Evolutionary conservation across 345 rosid genomes (phyloP), one percentile per base, ranked within the genome.

Genomic region (Brassica juncea): DNA sequence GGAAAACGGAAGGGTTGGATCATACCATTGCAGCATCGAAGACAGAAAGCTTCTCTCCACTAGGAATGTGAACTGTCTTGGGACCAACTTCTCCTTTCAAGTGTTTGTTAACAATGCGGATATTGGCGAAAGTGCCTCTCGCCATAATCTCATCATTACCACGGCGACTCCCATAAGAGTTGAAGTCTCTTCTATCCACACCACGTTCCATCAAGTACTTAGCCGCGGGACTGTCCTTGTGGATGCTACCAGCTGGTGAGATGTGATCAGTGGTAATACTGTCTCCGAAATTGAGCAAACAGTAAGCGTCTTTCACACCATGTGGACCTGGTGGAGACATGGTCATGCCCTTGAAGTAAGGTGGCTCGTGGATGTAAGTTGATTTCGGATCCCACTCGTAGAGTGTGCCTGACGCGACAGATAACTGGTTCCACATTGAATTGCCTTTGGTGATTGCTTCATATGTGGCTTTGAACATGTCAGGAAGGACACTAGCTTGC

Each of bases 261-360:
- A 95, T 95, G 82, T 95, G 99, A 84, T 95, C 99, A 5, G 99
- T 95, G 54, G 99, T 95, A 75, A 95, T 95, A 77, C 98, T 95
- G 83, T 95, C 99, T n/a, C 98, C 99, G 72, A 93, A 90, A 84
- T 88, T 95, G 69, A 95, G 89, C 21, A 95, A 82, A 80, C 99
- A 95, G 88, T 87, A 93, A 6, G 99, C 99, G 79, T 93, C 98
- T 79, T 91, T 95, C 75, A 95, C 94, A 61, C 90, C 91, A 72
- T 88, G 92, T 37, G 94, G 86, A 9, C 98, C 99, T n/a, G 97
- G 97, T 82, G 98, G 97, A 77, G 86, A 86, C 88, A 90, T 84
- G 71, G 99, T 89, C 94, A 95, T 95, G 80, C 68, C 85, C 87
- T 93, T 93, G 85, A 95, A 95, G 85, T 95, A 95, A 1, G 98